Conservation (phyloP, 768 basidiomycete genomes). For the Lentinula detonsa region DNA sequence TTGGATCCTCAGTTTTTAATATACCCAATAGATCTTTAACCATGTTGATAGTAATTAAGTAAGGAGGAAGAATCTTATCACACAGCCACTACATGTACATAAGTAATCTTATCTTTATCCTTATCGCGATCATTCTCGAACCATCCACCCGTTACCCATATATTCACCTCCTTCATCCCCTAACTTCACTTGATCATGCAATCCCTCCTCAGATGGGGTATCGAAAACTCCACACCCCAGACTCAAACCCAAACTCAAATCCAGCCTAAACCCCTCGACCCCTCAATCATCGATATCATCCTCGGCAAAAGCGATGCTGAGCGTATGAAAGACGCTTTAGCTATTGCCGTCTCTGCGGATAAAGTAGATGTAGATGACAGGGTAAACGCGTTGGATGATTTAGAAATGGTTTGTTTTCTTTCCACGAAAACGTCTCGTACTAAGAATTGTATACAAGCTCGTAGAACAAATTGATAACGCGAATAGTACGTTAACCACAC, state of each 20-base stretch:
- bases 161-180: background rate
- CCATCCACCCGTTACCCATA: background rate
- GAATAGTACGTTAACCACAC: slow-evolving; percentile 43
- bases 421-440: background rate
- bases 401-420: slow-evolving; percentile 68
- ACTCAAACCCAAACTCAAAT: slow-evolving; percentile 13
- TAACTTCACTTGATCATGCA: slow-evolving; percentile 27
- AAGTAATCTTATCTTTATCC: background rate
- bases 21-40: no score
- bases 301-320: slow-evolving; percentile 80
- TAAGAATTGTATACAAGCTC: slow-evolving; percentile 36
- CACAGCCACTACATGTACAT: background rate
- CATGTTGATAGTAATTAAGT: no score
- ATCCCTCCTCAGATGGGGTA: slow-evolving; percentile 52
- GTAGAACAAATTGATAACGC: slow-evolving; percentile 90
- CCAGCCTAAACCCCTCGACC: slow-evolving; percentile 55
- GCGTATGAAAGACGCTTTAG: slow-evolving; percentile 78
- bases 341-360: slow-evolving; percentile 46
- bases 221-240: slow-evolving; percentile 53
- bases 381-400: slow-evolving; percentile 68
- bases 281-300: slow-evolving; percentile 80
- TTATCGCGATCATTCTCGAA: background rate
- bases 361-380: slow-evolving; percentile 49
- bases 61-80: background rate
- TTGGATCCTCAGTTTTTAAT: slow-evolving; percentile 10